Percentiles rank a stretch among this genome's conserved stretches.
Evolutionary conservation across 1,284 basidiomycete genomes (phyloP).

Genomic region (Coriolopsis trogii): DNA sequence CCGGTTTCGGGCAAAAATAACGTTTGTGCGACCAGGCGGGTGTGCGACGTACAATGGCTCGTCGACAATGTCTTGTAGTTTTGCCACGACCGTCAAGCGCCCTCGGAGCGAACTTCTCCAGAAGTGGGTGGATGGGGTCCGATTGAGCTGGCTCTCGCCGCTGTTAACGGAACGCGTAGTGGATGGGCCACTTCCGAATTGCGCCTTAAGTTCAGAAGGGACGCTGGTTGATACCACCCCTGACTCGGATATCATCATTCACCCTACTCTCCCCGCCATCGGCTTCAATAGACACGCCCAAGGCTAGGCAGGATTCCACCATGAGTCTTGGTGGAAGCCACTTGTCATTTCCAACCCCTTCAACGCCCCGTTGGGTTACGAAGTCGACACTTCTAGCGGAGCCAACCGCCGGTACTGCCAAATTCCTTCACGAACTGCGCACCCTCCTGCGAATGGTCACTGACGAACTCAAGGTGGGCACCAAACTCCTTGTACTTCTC

Average conservation of each 20-base stretch:
- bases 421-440: constrained; percentile 99
- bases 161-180: constrained; percentile 1
- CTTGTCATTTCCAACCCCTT: constrained; percentile 78
- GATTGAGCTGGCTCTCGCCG: not conserved
- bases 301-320: constrained; percentile 63
- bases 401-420: constrained; percentile 94
- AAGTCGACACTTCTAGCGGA: constrained; percentile 98
- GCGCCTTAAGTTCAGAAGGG: too few relatives aligned
- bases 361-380: constrained; percentile 70
- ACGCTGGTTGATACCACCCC: too few relatives aligned
- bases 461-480: constrained; percentile 90
- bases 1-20: too few relatives aligned
- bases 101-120: constrained; percentile 3
- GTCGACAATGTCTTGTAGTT: constrained; percentile 16
- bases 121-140: too few relatives aligned
- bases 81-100: constrained; percentile 9
- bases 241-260: too few relatives aligned
- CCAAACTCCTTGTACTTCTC: constrained; percentile 99
- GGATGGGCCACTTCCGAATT: too few relatives aligned
- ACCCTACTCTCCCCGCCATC: too few relatives aligned
- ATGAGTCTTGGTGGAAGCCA: constrained; percentile 84
- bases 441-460: constrained; percentile 93
- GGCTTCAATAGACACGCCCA: constrained; percentile 37
- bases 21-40: too few relatives aligned
- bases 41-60: constrained; percentile 13